A percentile compares a stretch with the other conserved stretches of the same genome.
Conservation (phyloP, 441 rosid species). For the Francoa sonchifolia region DNA sequence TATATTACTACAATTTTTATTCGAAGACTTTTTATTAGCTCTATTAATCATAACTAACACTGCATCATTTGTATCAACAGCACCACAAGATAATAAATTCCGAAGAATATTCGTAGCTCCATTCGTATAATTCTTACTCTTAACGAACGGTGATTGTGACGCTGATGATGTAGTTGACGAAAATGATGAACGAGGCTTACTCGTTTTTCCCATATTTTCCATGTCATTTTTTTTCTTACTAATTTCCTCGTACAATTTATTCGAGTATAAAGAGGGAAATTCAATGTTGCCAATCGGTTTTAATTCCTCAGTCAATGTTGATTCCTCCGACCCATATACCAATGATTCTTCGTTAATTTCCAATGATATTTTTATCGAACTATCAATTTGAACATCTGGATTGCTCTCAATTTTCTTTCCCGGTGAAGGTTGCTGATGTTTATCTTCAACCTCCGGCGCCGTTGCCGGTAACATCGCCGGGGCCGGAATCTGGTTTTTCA, state of each 20-base stretch:
- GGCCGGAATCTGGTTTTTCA: too few species aligned
- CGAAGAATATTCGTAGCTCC: constrained; percentile 28
- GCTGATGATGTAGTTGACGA: constrained; percentile 13
- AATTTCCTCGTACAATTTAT: constrained; percentile 3
- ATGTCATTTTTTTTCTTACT: neutral
- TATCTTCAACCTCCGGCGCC: constrained; percentile 10
- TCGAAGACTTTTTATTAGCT: neutral
- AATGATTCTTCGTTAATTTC: constrained; percentile 21
- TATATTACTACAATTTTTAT: neutral
- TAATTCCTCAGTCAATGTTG: constrained; percentile 37
- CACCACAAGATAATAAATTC: constrained; percentile 40
- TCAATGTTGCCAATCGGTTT: too few species aligned
- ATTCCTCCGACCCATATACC: constrained; percentile 26
- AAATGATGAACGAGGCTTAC: constrained; percentile 15
- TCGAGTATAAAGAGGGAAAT: constrained; percentile 2
- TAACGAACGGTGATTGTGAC: constrained; percentile 10
- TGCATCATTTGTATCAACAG: constrained; percentile 34
- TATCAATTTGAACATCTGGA: neutral
- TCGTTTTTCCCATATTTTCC: constrained; percentile 8
- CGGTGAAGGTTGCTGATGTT: neutral
- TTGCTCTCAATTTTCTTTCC: neutral
- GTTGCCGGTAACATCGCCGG: too few species aligned
- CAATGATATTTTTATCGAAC: constrained; percentile 9
- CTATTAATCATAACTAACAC: constrained; percentile 23
- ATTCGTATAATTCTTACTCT: constrained; percentile 23